These are phyloP conservation scores for Beauveria medogensis DNA, from an alignment of 2,329 filamentous ascomycete species.

Conservation along the genomic window DNA sequence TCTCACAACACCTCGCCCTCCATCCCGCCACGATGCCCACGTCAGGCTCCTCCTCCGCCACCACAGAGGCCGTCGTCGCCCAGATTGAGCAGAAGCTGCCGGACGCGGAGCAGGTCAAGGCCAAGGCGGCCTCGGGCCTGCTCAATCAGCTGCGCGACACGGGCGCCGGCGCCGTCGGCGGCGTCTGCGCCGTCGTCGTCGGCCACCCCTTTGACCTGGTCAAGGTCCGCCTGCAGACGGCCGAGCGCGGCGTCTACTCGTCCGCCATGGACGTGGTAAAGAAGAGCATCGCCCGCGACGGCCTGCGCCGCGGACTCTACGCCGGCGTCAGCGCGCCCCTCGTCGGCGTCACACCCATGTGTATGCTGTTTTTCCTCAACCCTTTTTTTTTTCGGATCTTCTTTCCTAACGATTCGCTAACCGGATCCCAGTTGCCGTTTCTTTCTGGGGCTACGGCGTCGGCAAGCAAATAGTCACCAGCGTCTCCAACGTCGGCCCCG, in stretches of 20 bases:
- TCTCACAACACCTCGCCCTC: neutral
- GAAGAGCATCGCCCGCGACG: constrained; percentile 82
- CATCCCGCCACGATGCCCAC: constrained; percentile 15
- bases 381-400: neutral
- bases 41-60: constrained; percentile 11
- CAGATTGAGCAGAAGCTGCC: constrained; percentile 34
- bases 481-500: constrained; percentile 55
- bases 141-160: constrained; percentile 65
- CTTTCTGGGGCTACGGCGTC: constrained; percentile 84
- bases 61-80: constrained; percentile 27
- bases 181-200: constrained; percentile 86
- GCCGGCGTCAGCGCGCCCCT: constrained; percentile 94
- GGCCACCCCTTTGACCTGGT: constrained; percentile 96
- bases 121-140: constrained; percentile 25
- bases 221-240: constrained; percentile 94
- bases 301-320: constrained; percentile 73
- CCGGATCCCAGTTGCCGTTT: constrained; percentile 51
- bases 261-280: constrained; percentile 85
- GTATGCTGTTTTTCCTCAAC: constrained; percentile 48
- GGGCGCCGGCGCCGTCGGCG: constrained; percentile 83
- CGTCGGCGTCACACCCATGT: constrained; percentile 97
- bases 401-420: neutral
- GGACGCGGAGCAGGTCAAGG: constrained; percentile 33
- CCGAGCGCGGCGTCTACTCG: constrained; percentile 85
- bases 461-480: constrained; percentile 79